phyloP scores from a whole-genome alignment of 768 basidiomycete species.

The Mycena galericulata region DNA sequence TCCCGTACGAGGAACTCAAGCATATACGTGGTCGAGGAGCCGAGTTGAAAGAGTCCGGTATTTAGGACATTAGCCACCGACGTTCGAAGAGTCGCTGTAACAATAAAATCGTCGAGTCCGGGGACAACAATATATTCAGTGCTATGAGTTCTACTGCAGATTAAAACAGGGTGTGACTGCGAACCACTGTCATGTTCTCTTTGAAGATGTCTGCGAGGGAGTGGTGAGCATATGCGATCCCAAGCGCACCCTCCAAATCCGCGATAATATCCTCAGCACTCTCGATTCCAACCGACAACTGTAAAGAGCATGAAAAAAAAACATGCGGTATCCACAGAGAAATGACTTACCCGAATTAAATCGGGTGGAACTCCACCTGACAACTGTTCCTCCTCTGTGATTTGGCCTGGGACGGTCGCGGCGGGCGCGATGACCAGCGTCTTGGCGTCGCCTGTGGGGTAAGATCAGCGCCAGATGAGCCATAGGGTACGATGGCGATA shows the following conservation, averaged over 20 bases:
- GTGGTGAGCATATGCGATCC: conserved; percentile 10
- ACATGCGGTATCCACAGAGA: neutral
- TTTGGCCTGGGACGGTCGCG: conserved; percentile 79
- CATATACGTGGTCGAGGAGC: conserved; percentile 24
- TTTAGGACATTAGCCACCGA: too few relatives aligned
- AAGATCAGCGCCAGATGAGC: neutral
- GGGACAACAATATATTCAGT: too few relatives aligned
- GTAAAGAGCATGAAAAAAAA: neutral
- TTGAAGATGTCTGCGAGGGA: too few relatives aligned
- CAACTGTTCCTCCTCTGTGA: conserved; percentile 70
- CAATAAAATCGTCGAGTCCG: too few relatives aligned
- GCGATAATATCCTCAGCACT: conserved; percentile 53
- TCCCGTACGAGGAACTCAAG: conserved; percentile 16
- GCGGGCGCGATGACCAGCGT: conserved; percentile 84
- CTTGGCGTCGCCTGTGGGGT: conserved; percentile 68
- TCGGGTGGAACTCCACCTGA: conserved; percentile 78
- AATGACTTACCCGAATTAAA: conserved; percentile 66
- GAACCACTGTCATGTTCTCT: too few relatives aligned
- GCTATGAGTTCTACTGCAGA: too few relatives aligned
- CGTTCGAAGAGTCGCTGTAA: too few relatives aligned
- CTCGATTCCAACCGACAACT: conserved; percentile 53
- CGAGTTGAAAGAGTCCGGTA: conserved; percentile 31
- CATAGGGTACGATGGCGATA: neutral
- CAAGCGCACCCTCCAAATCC: conserved; percentile 50
- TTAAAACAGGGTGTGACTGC: too few relatives aligned